phyloP scores from a whole-genome alignment of 352 stramenopile genomes.

The Globisporangium perplexum region DNA sequence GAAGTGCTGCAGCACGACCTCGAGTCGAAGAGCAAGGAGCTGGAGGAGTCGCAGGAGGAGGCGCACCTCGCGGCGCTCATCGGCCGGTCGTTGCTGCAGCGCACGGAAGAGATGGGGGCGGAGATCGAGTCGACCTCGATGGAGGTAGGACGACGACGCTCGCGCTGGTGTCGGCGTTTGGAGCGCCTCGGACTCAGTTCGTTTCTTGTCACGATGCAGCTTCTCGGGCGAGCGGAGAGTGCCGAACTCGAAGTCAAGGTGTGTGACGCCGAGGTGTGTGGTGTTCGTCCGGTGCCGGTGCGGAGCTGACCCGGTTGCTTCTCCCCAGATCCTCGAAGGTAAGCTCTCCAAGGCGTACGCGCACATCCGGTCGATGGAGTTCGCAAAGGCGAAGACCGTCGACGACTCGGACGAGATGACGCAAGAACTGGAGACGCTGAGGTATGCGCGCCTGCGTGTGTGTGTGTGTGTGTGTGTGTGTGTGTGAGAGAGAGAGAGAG shows the following conservation, averaged over 20 bases:
- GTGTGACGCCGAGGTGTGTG: too few relatives aligned
- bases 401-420: constrained; percentile 29
- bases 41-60: constrained; percentile 46
- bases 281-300: too few relatives aligned
- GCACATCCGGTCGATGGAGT: constrained; percentile 34
- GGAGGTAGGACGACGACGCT: neutral
- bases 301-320: constrained; percentile 3
- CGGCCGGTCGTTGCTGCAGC: constrained; percentile 37
- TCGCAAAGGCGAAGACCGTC: constrained; percentile 24
- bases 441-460: neutral
- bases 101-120: constrained; percentile 42
- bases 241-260: constrained; percentile 37
- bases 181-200: neutral
- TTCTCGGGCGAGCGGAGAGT: constrained; percentile 30
- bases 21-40: constrained; percentile 37
- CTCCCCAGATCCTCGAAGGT: constrained; percentile 19
- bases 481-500: too few relatives aligned
- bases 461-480: too few relatives aligned
- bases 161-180: neutral
- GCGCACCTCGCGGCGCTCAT: constrained; percentile 39
- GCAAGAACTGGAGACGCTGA: constrained; percentile 23
- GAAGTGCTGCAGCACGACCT: constrained; percentile 43
- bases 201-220: constrained; percentile 11
- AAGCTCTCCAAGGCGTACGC: constrained; percentile 24
- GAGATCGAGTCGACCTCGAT: constrained; percentile 25